Percentiles rank a stretch among this genome's conserved stretches.
phyloP scores from a whole-genome alignment of 2,329 filamentous ascomycete species.

The Chrysoporthe puriensis region DNA sequence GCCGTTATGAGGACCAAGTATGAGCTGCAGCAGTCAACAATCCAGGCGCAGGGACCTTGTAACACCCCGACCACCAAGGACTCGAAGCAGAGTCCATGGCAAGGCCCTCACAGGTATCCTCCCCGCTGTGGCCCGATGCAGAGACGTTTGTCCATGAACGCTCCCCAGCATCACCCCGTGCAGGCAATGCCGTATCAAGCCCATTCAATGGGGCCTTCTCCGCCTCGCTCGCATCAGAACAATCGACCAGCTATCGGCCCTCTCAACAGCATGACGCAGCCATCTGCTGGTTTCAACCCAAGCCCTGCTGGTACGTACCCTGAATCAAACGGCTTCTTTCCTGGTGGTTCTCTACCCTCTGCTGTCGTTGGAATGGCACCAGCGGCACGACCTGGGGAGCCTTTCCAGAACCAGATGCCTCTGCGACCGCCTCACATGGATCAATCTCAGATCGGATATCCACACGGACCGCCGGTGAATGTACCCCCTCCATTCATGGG shows the following conservation, averaged over 20 bases:
- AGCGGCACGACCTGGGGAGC: neutral
- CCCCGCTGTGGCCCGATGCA: neutral
- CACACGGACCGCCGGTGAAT: conserved; percentile 6
- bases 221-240: conserved; percentile 6
- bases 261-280: conserved; percentile 11
- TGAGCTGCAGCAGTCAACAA: neutral
- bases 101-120: neutral
- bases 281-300: neutral
- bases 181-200: conserved; percentile 4
- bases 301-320: conserved; percentile 5
- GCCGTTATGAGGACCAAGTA: neutral
- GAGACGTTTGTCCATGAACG: neutral
- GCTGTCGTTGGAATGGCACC: neutral
- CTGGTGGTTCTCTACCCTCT: neutral
- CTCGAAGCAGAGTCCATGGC: conserved; percentile 5
- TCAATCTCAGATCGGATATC: conserved; percentile 1
- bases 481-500: conserved; percentile 4
- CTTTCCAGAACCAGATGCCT: conserved; percentile 19
- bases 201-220: conserved; percentile 1
- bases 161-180: neutral
- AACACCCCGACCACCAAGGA: neutral
- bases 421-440: conserved; percentile 7
- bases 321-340: neutral
- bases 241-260: conserved; percentile 3
- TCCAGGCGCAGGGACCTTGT: neutral